A percentile compares a stretch with the other conserved stretches of the same genome.
phyloP scores from a whole-genome alignment of 106 monocot species.

The Alisma plantagoaquatica region DNA sequence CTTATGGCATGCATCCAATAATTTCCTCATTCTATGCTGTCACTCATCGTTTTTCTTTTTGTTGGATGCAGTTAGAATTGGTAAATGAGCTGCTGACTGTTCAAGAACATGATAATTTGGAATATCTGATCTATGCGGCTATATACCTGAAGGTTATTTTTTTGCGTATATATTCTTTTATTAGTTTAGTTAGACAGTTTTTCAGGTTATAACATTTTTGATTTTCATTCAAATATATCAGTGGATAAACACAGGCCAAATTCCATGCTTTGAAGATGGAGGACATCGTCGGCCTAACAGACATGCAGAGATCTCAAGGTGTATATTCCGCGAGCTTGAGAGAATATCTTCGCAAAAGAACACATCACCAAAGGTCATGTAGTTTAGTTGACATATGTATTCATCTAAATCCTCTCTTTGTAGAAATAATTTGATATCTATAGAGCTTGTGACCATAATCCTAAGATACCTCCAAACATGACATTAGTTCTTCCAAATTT shows the following conservation, averaged over 20 bases:
- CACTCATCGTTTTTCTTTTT: background rate
- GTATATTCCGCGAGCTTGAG: slow-evolving; percentile 83
- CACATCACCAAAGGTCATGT: slow-evolving; percentile 42
- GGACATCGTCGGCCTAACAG: slow-evolving; percentile 91
- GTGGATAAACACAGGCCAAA: slow-evolving; percentile 97
- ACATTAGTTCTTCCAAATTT: too few species aligned
- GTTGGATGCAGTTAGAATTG: slow-evolving; percentile 56
- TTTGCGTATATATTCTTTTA: background rate
- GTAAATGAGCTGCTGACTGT: slow-evolving; percentile 43
- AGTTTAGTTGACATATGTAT: too few species aligned
- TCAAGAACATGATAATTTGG: slow-evolving; percentile 43
- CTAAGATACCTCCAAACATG: too few species aligned
- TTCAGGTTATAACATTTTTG: too few species aligned
- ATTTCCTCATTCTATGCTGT: background rate
- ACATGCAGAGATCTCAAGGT: slow-evolving; percentile 84
- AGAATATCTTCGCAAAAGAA: slow-evolving; percentile 44
- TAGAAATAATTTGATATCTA: too few species aligned
- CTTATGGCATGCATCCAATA: background rate
- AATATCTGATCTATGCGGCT: slow-evolving; percentile 61
- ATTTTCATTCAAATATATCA: slow-evolving; percentile 14
- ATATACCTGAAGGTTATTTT: slow-evolving; percentile 73
- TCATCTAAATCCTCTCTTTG: too few species aligned
- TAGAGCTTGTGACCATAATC: too few species aligned
- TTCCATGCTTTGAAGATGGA: slow-evolving; percentile 95
- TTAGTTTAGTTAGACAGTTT: too few species aligned